Evolutionary conservation across 495 filamentous ascomycete genomes (phyloP).

Genomic region (Ascobolus immersus): DNA sequence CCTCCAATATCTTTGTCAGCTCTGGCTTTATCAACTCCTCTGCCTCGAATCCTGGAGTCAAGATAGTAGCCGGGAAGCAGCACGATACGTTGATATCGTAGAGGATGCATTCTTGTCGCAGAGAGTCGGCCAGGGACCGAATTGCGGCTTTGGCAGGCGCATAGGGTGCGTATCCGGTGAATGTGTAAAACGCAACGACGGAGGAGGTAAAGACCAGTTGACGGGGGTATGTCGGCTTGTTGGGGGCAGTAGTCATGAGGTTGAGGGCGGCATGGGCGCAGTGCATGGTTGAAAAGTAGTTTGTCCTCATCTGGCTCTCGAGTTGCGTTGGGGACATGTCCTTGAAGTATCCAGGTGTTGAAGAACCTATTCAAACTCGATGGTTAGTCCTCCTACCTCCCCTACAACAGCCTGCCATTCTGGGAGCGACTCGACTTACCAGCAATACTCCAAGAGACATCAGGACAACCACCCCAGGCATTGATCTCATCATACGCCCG

Average conservation of each 20-base stretch:
- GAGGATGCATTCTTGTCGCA: slow-evolving; percentile 59
- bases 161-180: slow-evolving; percentile 72
- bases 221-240: slow-evolving; percentile 18
- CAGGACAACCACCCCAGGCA: slow-evolving; percentile 50
- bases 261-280: slow-evolving; percentile 48
- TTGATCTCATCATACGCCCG: slow-evolving; percentile 45
- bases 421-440: slow-evolving; percentile 1
- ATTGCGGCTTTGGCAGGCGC: slow-evolving; percentile 67
- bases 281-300: slow-evolving; percentile 75
- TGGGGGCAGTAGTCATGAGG: slow-evolving; percentile 30
- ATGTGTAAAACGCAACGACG: slow-evolving; percentile 42
- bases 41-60: slow-evolving; percentile 42
- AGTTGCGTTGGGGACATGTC: slow-evolving; percentile 38
- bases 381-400: background rate
- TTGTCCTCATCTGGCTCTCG: slow-evolving; percentile 62
- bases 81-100: slow-evolving; percentile 66
- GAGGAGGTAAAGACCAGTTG: slow-evolving; percentile 80
- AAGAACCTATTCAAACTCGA: slow-evolving; percentile 25
- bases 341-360: slow-evolving; percentile 52
- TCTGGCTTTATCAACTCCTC: slow-evolving; percentile 64
- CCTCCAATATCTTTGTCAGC: slow-evolving; percentile 59
- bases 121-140: slow-evolving; percentile 53
- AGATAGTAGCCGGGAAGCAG: slow-evolving; percentile 66
- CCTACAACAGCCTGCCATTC: background rate
- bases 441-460: slow-evolving; percentile 82